A percentile compares a stretch with the other conserved stretches of the same genome.
These are phyloP conservation scores for Trichothecium roseum DNA, from an alignment of 2,329 filamentous ascomycete genomes.

Conservation along the genomic window DNA sequence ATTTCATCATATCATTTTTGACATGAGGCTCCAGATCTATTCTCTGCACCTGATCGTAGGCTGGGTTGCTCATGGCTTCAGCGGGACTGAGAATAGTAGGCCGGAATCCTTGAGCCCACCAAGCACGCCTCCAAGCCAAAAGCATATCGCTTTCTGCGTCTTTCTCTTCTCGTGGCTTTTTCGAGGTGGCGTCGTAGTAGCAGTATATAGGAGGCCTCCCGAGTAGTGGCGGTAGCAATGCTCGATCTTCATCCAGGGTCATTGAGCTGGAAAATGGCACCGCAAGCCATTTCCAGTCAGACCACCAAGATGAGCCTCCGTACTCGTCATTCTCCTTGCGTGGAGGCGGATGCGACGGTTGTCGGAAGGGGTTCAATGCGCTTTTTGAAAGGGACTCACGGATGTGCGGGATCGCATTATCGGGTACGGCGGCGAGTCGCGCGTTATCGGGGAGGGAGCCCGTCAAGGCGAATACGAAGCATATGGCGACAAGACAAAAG, in stretches of 20 bases:
- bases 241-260: slow-evolving; percentile 70
- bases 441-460: slow-evolving; percentile 28
- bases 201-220: slow-evolving; percentile 73
- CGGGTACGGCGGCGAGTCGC: slow-evolving; percentile 32
- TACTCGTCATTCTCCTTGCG: slow-evolving; percentile 69
- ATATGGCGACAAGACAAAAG: slow-evolving; percentile 42
- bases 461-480: slow-evolving; percentile 39
- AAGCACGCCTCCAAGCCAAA: slow-evolving; percentile 80
- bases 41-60: slow-evolving; percentile 61
- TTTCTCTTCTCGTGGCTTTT: slow-evolving; percentile 52
- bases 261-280: slow-evolving; percentile 73
- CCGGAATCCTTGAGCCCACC: slow-evolving; percentile 90
- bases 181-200: slow-evolving; percentile 66
- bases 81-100: slow-evolving; percentile 70
- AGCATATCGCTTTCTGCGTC: slow-evolving; percentile 71
- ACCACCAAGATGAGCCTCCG: slow-evolving; percentile 75
- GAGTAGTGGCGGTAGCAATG: slow-evolving; percentile 67
- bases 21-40: slow-evolving; percentile 50
- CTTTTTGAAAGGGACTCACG: slow-evolving; percentile 32
- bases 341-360: slow-evolving; percentile 59
- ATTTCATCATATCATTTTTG: slow-evolving; percentile 65
- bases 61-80: slow-evolving; percentile 74
- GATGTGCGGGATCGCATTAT: slow-evolving; percentile 34
- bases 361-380: slow-evolving; percentile 56
- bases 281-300: slow-evolving; percentile 81